Evolutionary conservation across 2,329 filamentous ascomycete species (phyloP), one percentile per base, ranked within the genome.

Genomic region (Aureobasidium mangrovei): DNA sequence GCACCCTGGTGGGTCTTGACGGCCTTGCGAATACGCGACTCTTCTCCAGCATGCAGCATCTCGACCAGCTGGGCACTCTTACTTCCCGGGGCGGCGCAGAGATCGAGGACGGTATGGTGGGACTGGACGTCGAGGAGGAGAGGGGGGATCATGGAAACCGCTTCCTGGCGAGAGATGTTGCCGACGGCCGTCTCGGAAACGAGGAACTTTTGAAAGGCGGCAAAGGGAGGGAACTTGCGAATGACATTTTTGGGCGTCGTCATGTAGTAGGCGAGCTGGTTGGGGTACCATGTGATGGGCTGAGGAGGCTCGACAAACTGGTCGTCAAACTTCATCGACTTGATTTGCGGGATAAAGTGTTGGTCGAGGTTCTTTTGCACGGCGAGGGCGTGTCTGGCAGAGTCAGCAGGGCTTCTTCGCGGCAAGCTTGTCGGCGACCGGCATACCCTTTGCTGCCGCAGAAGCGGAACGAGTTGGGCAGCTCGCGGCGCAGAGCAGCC

Each of bases 81-180:
- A 76, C 91, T 97, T 57, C 93, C 93, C 1, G 93, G 93, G 0
- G 93, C 93, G 57, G 93, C 93, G 72, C 93, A 98, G 75, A 98
- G 84, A 70, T 98, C 93, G 62, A 98, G 74, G 7, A 96, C 91
- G 1, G 85, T 86, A 85, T 96, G 95, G 52, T 91, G 88, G 4
- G 93, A 91, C 62, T 83, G 82, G 48, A 97, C 78, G 65, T 97
- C 91, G 77, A 98, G 86, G 63, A 97, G 77, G 62, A 97, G 79
- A 28, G 93, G 93, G 28, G 93, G 93, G 59, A 98, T 97, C 93
- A 98, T 98, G 75, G 89, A 95, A 65, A 98, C 93, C 42, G 95
- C 86, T 74, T 98, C 93, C 72, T 98, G 93, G 64, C 93, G 83
- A 71, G 88, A 95, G 65, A 98, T 97, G 70, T 97, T 98, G 64